A percentile compares a stretch with the other conserved stretches of the same genome.
Conservation (phyloP, 352 stramenopile species). For the Phytopythium mirpurense region DNA sequence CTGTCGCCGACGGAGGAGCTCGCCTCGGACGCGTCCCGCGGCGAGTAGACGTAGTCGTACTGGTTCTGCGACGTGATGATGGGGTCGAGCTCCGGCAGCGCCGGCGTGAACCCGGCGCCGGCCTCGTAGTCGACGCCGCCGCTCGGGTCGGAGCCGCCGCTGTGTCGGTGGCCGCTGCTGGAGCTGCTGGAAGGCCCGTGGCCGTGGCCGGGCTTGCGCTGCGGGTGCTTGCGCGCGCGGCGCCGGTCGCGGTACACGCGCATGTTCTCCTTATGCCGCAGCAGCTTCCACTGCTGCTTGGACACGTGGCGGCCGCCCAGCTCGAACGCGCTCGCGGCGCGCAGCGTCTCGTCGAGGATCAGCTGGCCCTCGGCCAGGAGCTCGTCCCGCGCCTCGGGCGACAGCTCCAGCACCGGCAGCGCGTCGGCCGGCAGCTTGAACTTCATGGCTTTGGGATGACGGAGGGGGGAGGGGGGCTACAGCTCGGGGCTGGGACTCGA, state of each 20-base stretch:
- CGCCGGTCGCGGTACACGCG: constrained; percentile 27
- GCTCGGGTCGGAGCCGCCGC: neutral
- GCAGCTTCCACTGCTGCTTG: constrained; percentile 25
- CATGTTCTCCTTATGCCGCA: constrained; percentile 25
- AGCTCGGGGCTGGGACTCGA: neutral
- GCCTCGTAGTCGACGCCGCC: constrained; percentile 3
- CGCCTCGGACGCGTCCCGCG: neutral
- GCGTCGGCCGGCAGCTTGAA: constrained; percentile 8
- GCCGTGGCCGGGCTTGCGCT: neutral
- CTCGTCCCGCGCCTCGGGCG: neutral
- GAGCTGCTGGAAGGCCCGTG: neutral
- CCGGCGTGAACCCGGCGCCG: constrained; percentile 7
- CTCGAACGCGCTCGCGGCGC: constrained; percentile 1
- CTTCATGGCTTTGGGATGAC: neutral
- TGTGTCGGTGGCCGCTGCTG: constrained; percentile 2
- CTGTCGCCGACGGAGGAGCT: neutral
- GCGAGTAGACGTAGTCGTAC: constrained; percentile 8
- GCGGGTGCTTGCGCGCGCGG: constrained; percentile 3
- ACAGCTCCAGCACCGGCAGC: constrained; percentile 5
- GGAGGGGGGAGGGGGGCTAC: no score
- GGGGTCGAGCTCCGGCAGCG: constrained; percentile 8
- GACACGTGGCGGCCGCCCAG: constrained; percentile 5
- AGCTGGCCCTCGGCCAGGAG: constrained; percentile 5
- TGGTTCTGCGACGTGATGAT: constrained; percentile 8
- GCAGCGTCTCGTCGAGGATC: constrained; percentile 8